Evolutionary conservation across 306 rosid genomes (phyloP).

Genomic region (Purshia tridentata): DNA sequence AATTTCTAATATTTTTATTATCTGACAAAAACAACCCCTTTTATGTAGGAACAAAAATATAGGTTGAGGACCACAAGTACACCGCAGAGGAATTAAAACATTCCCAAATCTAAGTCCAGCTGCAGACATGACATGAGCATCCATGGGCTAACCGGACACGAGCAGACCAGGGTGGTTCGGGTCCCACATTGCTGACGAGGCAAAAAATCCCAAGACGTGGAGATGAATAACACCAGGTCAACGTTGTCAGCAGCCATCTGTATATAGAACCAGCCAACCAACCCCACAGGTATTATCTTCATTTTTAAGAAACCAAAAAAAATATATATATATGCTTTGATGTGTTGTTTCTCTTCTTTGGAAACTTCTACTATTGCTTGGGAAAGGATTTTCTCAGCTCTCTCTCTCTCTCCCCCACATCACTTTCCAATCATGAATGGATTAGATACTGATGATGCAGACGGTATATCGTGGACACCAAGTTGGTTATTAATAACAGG

Average conservation of each 20-base stretch:
- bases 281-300: neutral
- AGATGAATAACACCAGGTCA: neutral
- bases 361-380: no score
- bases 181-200: neutral
- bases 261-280: neutral
- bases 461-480: constrained; percentile 2
- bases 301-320: neutral
- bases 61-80: no score
- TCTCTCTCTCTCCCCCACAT: constrained; percentile 22
- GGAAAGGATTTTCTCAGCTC: neutral
- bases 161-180: neutral
- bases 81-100: no score
- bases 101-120: no score
- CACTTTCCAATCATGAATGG: constrained; percentile 31
- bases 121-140: no score
- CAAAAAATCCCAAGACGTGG: no score
- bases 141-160: no score
- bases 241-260: neutral
- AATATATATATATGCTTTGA: neutral
- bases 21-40: no score
- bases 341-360: neutral
- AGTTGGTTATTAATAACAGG: constrained; percentile 5
- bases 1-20: no score
- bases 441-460: constrained; percentile 35
- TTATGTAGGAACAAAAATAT: no score